Evolutionary conservation across 768 basidiomycete species (phyloP).

Genomic region (Russula sp.): DNA sequence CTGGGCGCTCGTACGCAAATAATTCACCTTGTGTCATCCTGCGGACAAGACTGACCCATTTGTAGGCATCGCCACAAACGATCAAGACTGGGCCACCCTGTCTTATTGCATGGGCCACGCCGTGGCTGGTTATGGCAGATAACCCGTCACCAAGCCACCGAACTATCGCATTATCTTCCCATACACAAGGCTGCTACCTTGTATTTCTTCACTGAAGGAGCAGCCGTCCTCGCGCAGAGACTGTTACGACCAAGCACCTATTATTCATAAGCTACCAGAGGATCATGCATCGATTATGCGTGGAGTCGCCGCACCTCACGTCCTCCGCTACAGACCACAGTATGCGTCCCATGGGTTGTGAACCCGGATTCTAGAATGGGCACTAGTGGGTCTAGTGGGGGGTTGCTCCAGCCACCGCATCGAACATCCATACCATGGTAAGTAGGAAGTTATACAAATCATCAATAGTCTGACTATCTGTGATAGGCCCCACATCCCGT

Average conservation of each 20-base stretch:
- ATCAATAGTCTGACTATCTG: neutral
- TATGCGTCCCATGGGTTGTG: neutral
- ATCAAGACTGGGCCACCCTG: neutral
- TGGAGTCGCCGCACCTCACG: neutral
- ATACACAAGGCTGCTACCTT: neutral
- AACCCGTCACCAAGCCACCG: neutral
- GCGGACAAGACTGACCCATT: neutral
- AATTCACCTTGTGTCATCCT: neutral
- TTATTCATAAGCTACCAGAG: neutral
- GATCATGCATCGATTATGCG: too few relatives aligned
- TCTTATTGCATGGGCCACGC: neutral
- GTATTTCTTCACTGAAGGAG: neutral
- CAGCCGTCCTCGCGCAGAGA: neutral
- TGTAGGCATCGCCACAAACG: neutral
- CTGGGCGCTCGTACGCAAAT: neutral
- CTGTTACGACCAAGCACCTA: neutral
- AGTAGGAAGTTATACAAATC: neutral
- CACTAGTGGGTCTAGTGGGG: neutral
- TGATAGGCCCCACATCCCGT: neutral
- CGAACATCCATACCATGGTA: neutral
- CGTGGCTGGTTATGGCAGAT: neutral
- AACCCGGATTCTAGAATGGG: neutral
- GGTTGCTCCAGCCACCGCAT: too few relatives aligned
- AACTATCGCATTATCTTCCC: neutral
- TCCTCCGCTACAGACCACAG: neutral